Evolutionary conservation across 495 filamentous ascomycete genomes (phyloP).

Genomic region (Podospora comata): DNA sequence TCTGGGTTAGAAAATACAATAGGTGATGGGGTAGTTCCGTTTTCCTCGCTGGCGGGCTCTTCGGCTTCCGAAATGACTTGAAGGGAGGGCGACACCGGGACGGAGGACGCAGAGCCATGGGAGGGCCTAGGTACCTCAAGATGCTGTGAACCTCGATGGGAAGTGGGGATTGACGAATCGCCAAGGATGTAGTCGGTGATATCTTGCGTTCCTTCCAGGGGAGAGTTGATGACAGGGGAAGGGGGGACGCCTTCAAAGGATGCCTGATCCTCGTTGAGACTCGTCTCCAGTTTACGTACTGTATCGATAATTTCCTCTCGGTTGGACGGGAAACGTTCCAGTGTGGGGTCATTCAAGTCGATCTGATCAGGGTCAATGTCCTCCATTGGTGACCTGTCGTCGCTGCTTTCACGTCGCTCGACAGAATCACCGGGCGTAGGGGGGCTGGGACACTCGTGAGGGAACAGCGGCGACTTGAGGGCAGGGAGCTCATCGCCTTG

Average conservation of each 20-base stretch:
- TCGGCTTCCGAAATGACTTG: conserved; percentile 33
- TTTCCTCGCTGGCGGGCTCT: conserved; percentile 19
- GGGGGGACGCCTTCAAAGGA: conserved; percentile 36
- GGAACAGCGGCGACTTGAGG: conserved; percentile 42
- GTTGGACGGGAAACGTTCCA: conserved; percentile 52
- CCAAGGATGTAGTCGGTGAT: conserved; percentile 22
- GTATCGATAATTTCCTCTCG: conserved; percentile 46
- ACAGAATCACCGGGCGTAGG: conserved; percentile 22
- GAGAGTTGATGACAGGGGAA: conserved; percentile 33
- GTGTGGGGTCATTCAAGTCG: conserved; percentile 49
- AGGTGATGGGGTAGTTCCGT: conserved; percentile 6
- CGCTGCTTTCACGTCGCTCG: conserved; percentile 16
- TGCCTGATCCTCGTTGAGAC: conserved; percentile 45
- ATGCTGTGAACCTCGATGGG: conserved; percentile 17
- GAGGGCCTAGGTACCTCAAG: conserved; percentile 21
- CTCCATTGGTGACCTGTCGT: conserved; percentile 8
- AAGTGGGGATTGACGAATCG: conserved; percentile 12
- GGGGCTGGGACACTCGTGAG: conserved; percentile 44
- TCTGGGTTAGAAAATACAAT: conserved; percentile 24
- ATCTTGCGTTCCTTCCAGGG: conserved; percentile 28
- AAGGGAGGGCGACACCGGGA: conserved; percentile 26
- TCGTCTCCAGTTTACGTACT: conserved; percentile 44
- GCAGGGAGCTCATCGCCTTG: conserved; percentile 18
- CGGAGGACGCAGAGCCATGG: conserved; percentile 24
- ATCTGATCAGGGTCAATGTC: conserved; percentile 25